These are phyloP conservation scores for Penstemon newberryi DNA, from an alignment of 257 asterid species.

Conservation along the genomic window DNA sequence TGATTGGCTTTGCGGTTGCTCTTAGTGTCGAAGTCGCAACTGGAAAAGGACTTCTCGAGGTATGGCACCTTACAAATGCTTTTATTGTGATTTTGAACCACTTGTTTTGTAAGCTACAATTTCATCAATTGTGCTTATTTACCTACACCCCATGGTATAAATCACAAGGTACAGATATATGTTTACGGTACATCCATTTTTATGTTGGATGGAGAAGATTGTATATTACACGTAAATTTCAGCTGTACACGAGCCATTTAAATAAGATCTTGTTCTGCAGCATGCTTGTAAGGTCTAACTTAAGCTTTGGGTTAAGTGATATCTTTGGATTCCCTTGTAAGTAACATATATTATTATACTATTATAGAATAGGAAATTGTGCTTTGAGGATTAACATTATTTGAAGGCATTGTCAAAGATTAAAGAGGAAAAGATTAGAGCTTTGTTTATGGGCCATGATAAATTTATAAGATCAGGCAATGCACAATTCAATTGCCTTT, in stretches of 20 bases:
- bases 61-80: constrained; percentile 16
- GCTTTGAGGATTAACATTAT: background rate
- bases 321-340: constrained; percentile 3
- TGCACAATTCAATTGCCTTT: background rate
- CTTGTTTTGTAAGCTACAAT: background rate
- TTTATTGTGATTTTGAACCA: constrained; percentile 7
- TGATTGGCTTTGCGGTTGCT: constrained; percentile 38
- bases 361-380: background rate
- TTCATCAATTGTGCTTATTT: background rate
- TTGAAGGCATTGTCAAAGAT: no score
- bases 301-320: background rate
- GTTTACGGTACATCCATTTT: background rate
- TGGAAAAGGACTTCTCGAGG: constrained; percentile 80
- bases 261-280: background rate
- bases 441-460: background rate
- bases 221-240: background rate
- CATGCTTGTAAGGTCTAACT: background rate
- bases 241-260: background rate
- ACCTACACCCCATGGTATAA: background rate
- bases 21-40: constrained; percentile 70
- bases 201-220: constrained; percentile 9
- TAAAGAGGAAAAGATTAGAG: background rate
- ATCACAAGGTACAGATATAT: background rate
- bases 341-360: background rate
- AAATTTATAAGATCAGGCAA: constrained; percentile 1